phyloP scores from a whole-genome alignment of 495 filamentous ascomycete species.

The Penicillium turbatum region DNA sequence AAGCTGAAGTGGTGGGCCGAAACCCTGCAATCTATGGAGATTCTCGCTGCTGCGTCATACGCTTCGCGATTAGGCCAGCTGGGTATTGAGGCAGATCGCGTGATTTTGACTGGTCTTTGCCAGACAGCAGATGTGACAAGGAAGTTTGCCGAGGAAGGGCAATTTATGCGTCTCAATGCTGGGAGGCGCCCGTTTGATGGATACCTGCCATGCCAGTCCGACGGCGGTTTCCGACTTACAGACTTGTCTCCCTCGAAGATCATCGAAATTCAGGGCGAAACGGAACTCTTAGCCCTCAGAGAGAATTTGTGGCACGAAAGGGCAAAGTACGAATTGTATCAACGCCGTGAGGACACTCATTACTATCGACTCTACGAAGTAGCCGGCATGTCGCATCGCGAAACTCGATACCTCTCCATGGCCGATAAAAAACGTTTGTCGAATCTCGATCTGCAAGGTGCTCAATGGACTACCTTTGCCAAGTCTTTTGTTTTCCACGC shows the following conservation, averaged over 20 bases:
- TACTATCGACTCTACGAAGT: conserved; percentile 11
- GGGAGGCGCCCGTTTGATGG: conserved; percentile 4
- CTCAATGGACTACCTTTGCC: conserved; percentile 9
- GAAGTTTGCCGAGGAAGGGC: conserved; percentile 5
- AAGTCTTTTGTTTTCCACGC: conserved; percentile 10
- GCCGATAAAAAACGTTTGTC: not conserved
- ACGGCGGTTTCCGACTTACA: conserved; percentile 1
- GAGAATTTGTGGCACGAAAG: not conserved
- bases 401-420: conserved; percentile 5
- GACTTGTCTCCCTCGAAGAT: conserved; percentile 4
- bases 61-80: not conserved
- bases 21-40: conserved; percentile 10
- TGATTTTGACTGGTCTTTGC: conserved; percentile 8
- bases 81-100: not conserved
- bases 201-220: conserved; percentile 10
- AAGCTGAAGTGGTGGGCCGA: conserved; percentile 10
- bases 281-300: not conserved
- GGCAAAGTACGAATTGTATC: not conserved
- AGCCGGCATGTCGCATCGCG: conserved; percentile 11
- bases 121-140: conserved; percentile 7
- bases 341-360: conserved; percentile 6
- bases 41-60: conserved; percentile 10
- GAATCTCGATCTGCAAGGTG: not conserved
- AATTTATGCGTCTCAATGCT: too few species aligned
- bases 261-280: conserved; percentile 10